These are phyloP conservation scores for Colletotrichum lupini DNA, from an alignment of 2,329 filamentous ascomycete species.

Conservation along the genomic window DNA sequence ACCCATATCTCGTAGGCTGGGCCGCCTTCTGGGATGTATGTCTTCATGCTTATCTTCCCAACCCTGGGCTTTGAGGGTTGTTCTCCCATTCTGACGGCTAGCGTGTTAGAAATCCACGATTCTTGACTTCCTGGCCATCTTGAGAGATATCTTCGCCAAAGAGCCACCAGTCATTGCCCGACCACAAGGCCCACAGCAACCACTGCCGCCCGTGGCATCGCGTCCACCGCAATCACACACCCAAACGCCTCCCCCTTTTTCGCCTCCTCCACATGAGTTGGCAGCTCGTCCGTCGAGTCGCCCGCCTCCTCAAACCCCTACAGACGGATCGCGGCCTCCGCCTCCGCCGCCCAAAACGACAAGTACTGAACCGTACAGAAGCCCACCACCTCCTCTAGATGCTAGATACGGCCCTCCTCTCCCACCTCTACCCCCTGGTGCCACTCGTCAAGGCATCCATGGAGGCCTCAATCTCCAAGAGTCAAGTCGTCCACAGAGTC, in stretches of 20 bases:
- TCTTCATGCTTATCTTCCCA: slow-evolving; percentile 41
- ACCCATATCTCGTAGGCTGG: slow-evolving; percentile 95
- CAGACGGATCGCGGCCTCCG: slow-evolving; percentile 52
- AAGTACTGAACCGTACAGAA: slow-evolving; percentile 46
- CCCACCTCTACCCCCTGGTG: slow-evolving; percentile 44
- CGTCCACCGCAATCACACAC: slow-evolving; percentile 43
- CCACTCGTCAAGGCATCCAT: slow-evolving; percentile 40
- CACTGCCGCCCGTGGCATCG: slow-evolving; percentile 45
- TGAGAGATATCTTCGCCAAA: slow-evolving; percentile 90
- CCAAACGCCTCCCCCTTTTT: slow-evolving; percentile 72
- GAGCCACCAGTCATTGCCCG: slow-evolving; percentile 91
- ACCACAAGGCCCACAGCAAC: slow-evolving; percentile 61
- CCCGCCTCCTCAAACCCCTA: slow-evolving; percentile 44
- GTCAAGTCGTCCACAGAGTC: slow-evolving; percentile 26
- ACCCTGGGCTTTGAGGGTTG: not conserved
- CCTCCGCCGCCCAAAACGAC: slow-evolving; percentile 66
- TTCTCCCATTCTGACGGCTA: slow-evolving; percentile 11
- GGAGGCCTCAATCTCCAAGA: slow-evolving; percentile 33
- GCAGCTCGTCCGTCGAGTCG: slow-evolving; percentile 53
- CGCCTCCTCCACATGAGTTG: slow-evolving; percentile 76
- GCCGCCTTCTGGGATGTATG: slow-evolving; percentile 88
- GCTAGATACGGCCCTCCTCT: slow-evolving; percentile 42
- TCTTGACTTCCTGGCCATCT: slow-evolving; percentile 82
- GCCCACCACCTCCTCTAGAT: slow-evolving; percentile 37
- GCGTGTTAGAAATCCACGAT: slow-evolving; percentile 80